Evolutionary conservation across 2,329 filamentous ascomycete species (phyloP).

Genomic region (Berkeleyomyces rouxiae): DNA sequence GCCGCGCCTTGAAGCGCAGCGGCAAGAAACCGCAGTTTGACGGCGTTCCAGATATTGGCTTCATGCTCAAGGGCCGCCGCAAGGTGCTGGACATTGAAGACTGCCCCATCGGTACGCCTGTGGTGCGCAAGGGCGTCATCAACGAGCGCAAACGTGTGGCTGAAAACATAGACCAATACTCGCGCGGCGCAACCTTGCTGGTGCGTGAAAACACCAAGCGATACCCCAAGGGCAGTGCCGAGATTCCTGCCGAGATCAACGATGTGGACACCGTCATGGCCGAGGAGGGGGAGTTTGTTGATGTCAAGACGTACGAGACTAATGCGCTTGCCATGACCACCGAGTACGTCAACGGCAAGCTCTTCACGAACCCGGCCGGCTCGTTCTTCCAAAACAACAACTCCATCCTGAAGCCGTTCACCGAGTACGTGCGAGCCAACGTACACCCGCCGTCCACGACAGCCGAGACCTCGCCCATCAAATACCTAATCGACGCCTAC

Average conservation of each 20-base stretch:
- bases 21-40: slow-evolving; percentile 33
- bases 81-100: slow-evolving; percentile 88
- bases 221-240: slow-evolving; percentile 31
- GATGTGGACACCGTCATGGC: slow-evolving; percentile 27
- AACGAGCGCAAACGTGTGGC: slow-evolving; percentile 63
- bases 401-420: slow-evolving; percentile 79
- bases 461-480: slow-evolving; percentile 33
- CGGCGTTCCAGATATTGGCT: slow-evolving; percentile 66
- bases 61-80: slow-evolving; percentile 69
- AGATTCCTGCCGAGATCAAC: slow-evolving; percentile 17
- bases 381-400: slow-evolving; percentile 99
- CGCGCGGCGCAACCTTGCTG: slow-evolving; percentile 71
- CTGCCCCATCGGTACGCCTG: slow-evolving; percentile 84
- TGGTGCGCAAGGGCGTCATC: slow-evolving; percentile 63
- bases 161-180: slow-evolving; percentile 53
- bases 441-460: slow-evolving; percentile 40
- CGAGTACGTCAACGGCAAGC: slow-evolving; percentile 73
- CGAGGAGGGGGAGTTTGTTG: slow-evolving; percentile 36
- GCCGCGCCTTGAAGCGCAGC: slow-evolving; percentile 31
- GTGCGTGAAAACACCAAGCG: slow-evolving; percentile 72
- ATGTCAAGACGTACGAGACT: slow-evolving; percentile 79
- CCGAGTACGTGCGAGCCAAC: slow-evolving; percentile 66
- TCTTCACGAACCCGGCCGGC: slow-evolving; percentile 81
- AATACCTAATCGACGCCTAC: slow-evolving; percentile 92
- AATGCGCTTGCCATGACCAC: slow-evolving; percentile 67